Conservation (phyloP, 441 rosid species). For the Brassica balearica region DNA sequence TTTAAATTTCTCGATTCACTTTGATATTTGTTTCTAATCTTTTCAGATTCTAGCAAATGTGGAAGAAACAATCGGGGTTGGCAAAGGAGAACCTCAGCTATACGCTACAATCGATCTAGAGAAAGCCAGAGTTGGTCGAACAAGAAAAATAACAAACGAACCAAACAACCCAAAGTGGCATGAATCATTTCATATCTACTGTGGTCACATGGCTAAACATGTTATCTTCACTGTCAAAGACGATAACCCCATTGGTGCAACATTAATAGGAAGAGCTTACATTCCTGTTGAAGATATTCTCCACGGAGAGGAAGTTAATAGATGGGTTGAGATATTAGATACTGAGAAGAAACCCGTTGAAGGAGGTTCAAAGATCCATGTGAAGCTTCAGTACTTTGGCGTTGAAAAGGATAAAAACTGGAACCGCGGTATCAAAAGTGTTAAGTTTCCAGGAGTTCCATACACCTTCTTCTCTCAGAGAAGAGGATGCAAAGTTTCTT, state of each 20-base stretch:
- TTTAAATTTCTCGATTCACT: background rate
- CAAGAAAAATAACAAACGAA: slow-evolving; percentile 66
- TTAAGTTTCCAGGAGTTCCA: slow-evolving; percentile 86
- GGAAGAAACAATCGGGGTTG: slow-evolving; percentile 75
- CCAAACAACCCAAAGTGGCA: slow-evolving; percentile 73
- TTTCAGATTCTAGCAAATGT: slow-evolving; percentile 70
- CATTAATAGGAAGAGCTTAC: slow-evolving; percentile 82
- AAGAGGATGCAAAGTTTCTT: slow-evolving; percentile 77
- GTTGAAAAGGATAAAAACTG: slow-evolving; percentile 67
- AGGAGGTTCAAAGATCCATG: slow-evolving; percentile 74
- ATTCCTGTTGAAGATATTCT: slow-evolving; percentile 74
- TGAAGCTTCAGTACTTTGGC: slow-evolving; percentile 80
- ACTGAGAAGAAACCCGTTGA: slow-evolving; percentile 58
- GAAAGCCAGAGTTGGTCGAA: slow-evolving; percentile 90
- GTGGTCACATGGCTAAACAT: slow-evolving; percentile 80
- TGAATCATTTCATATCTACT: slow-evolving; percentile 89
- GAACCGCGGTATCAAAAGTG: slow-evolving; percentile 64
- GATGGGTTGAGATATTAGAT: slow-evolving; percentile 78
- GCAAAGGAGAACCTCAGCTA: slow-evolving; percentile 70
- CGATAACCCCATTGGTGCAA: slow-evolving; percentile 84
- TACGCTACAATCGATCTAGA: slow-evolving; percentile 87
- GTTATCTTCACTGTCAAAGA: slow-evolving; percentile 89
- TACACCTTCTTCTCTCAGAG: slow-evolving; percentile 84
- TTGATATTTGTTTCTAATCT: background rate
- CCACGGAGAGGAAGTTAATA: slow-evolving; percentile 79